Base-by-base conservation (phyloP, 75 land plant species). In the Selaginella tamariscina region DNA sequence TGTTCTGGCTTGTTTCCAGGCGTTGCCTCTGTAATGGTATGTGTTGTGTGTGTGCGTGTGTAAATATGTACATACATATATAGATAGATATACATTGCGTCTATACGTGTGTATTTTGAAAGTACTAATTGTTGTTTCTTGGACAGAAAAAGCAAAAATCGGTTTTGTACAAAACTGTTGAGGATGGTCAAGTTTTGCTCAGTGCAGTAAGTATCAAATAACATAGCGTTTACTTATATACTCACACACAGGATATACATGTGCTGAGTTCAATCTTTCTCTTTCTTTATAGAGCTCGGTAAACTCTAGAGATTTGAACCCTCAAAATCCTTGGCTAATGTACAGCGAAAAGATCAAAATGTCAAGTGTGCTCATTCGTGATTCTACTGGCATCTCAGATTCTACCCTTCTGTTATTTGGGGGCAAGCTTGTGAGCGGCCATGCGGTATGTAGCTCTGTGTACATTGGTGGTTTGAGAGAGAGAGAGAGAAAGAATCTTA, bases 1-100 rank as follows among this genome's bases (percentile, higher is more conserved):
- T 94, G 98, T 66, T 81, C 98, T 69, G 99, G 96, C 39, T 82
- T 90, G 55, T 95, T 85, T 79, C 99, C 99, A 32, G 91, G 99
- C 18, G 83, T 95, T 66, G 79, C 83, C 13, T 39, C 49, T 15
- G 85, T 84, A 55, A 82, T 87, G 85, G 91, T 93, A 74, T 66
- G 70, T 21, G 32, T 49, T n/a, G n/a, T n/a, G n/a, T n/a, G n/a
- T n/a, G n/a, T n/a, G n/a, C n/a, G n/a, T n/a, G n/a, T n/a, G n/a
- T n/a, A n/a, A n/a, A n/a, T n/a, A n/a, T n/a, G n/a, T n/a, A n/a
- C n/a, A n/a, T n/a, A n/a, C n/a, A n/a, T n/a, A n/a, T n/a, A n/a
- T n/a, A n/a, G n/a, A n/a, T n/a, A n/a, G n/a, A n/a, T n/a, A n/a
- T n/a, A n/a, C n/a, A n/a, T n/a, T n/a, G n/a, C n/a, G n/a, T n/a